Percentiles rank a stretch among this genome's conserved stretches.
phyloP scores from a whole-genome alignment of 164 flowering plant genomes.

The Nymphaea thermarum region DNA sequence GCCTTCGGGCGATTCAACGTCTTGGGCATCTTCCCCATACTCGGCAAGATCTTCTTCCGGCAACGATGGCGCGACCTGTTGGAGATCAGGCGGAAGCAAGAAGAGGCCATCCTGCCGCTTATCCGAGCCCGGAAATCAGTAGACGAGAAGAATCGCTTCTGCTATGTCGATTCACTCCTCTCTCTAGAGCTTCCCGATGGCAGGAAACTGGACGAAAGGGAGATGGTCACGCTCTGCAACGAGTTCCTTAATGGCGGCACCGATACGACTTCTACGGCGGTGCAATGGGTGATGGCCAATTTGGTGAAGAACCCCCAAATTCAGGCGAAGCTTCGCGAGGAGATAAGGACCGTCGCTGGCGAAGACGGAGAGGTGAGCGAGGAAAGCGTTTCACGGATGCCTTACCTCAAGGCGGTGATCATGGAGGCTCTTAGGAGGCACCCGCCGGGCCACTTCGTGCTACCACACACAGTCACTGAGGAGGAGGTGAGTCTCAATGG shows the following conservation, averaged over 20 bases:
- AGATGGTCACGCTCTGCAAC: constrained; percentile 14
- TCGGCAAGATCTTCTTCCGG: constrained; percentile 20
- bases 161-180: constrained; percentile 10
- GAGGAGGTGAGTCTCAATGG: constrained; percentile 15
- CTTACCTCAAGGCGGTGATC: constrained; percentile 26
- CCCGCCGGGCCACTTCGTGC: constrained; percentile 24
- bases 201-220: constrained; percentile 12
- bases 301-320: constrained; percentile 26
- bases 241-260: constrained; percentile 23
- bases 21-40: constrained; percentile 16
- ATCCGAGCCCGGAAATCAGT: constrained; percentile 7
- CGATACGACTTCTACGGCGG: constrained; percentile 16
- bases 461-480: constrained; percentile 14
- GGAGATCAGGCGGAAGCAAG: constrained; percentile 9
- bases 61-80: constrained; percentile 13
- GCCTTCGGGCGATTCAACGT: constrained; percentile 1
- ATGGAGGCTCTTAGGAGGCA: constrained; percentile 29
- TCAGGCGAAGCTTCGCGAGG: constrained; percentile 22
- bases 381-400: constrained; percentile 20
- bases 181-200: constrained; percentile 19
- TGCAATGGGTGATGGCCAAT: constrained; percentile 30
- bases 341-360: constrained; percentile 12
- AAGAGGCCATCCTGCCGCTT: constrained; percentile 17
- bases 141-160: not conserved
- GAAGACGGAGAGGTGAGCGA: constrained; percentile 11